Conservation (phyloP, 495 filamentous ascomycete genomes). For the Talaromyces trachyspermus region DNA sequence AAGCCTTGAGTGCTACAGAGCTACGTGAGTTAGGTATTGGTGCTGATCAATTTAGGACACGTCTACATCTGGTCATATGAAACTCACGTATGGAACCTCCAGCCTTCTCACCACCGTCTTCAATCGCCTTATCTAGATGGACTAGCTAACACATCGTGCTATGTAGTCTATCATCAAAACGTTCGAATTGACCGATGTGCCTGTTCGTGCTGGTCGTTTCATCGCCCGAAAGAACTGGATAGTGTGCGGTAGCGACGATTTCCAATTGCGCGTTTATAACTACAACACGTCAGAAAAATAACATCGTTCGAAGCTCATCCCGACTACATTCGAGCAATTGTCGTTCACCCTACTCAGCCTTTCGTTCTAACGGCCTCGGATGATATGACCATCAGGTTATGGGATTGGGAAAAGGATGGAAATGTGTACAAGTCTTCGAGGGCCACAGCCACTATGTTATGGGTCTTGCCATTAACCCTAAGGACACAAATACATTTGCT, state of each 20-base stretch:
- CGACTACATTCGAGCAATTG: conserved; percentile 97
- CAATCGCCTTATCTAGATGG: neutral
- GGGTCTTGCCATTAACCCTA: conserved; percentile 99
- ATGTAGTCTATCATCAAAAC: conserved; percentile 86
- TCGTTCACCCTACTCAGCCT: conserved; percentile 91
- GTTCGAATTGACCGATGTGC: conserved; percentile 98
- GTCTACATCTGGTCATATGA: conserved; percentile 99
- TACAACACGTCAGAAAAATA: conserved; percentile 99
- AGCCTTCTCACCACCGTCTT: neutral
- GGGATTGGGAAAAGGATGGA: conserved; percentile 99
- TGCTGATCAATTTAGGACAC: conserved; percentile 52
- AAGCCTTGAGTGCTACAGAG: conserved; percentile 19
- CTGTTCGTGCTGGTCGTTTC: conserved; percentile 93
- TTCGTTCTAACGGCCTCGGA: conserved; percentile 95
- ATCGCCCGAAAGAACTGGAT: conserved; percentile 99
- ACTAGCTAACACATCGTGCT: neutral
- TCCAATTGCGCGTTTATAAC: conserved; percentile 92
- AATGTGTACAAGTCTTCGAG: conserved; percentile 95
- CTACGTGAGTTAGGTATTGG: neutral
- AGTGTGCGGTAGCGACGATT: conserved; percentile 96
- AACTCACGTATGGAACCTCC: conserved; percentile 55
- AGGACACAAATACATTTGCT: conserved; percentile 97
- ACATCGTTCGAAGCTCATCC: conserved; percentile 97
- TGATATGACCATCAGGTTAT: conserved; percentile 99
- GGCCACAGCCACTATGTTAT: conserved; percentile 98